Percentiles rank a stretch among this genome's conserved stretches.
Conservation (phyloP, 371 early-diverging fungal genomes). For the Rhizoclosmatium hyalinum region DNA sequence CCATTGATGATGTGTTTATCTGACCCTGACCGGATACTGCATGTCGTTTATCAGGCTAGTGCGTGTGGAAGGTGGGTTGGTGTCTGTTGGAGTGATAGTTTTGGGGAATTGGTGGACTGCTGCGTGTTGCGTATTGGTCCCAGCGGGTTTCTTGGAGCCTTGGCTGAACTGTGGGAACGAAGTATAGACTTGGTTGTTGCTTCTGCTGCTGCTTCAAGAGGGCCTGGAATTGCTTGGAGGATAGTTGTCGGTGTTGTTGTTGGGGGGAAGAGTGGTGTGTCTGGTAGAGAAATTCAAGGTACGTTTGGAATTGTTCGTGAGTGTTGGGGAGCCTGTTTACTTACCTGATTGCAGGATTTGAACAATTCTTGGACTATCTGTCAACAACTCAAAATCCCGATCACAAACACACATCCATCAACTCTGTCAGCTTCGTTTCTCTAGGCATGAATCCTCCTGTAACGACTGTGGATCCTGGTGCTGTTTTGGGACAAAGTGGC, state of each 20-base stretch:
- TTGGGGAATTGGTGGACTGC: conserved; percentile 22
- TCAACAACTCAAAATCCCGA: background rate
- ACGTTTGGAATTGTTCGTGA: background rate
- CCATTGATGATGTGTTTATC: background rate
- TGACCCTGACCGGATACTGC: conserved; percentile 27
- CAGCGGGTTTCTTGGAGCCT: conserved; percentile 5
- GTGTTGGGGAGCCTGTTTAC: background rate
- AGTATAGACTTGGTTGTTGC: background rate
- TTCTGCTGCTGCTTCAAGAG: background rate
- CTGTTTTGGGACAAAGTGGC: conserved; percentile 12
- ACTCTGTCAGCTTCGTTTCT: conserved; percentile 22
- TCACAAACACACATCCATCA: background rate
- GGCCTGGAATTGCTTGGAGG: background rate
- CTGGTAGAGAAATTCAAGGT: conserved; percentile 13
- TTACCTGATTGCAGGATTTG: conserved; percentile 6
- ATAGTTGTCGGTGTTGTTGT: conserved; percentile 12
- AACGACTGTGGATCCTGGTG: conserved; percentile 17
- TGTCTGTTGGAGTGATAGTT: conserved; percentile 22
- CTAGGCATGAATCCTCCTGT: conserved; percentile 6
- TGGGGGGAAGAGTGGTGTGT: background rate
- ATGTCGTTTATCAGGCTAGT: background rate
- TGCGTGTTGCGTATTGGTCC: background rate
- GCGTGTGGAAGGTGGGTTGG: conserved; percentile 1
- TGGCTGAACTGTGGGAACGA: conserved; percentile 26
- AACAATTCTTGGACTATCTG: conserved; percentile 14